Conservation (phyloP, 1,284 basidiomycete genomes). For the Malassezia yamatoensis region DNA sequence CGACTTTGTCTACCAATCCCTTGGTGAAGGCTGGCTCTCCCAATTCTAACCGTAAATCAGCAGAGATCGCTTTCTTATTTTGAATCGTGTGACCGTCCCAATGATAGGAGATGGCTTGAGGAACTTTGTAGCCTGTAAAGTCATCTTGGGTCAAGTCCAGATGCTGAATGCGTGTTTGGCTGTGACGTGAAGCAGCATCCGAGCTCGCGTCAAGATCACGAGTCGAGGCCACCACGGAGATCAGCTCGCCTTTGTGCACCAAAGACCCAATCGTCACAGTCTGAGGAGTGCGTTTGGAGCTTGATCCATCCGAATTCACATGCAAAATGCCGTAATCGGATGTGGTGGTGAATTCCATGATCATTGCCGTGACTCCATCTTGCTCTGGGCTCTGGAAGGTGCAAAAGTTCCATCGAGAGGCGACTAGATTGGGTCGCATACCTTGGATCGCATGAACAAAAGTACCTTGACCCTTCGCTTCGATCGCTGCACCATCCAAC, state of each 20-base stretch:
- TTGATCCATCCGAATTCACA: neutral
- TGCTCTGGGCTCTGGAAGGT: conserved; percentile 59
- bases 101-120: conserved; percentile 61
- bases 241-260: conserved; percentile 67
- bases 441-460: conserved; percentile 95
- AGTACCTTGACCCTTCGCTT: conserved; percentile 71
- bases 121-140: conserved; percentile 70
- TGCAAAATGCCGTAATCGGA: conserved; percentile 29
- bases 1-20: conserved; percentile 90
- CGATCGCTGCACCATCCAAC: conserved; percentile 58
- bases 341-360: conserved; percentile 89
- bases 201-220: conserved; percentile 40
- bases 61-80: conserved; percentile 18
- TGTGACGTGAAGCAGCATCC: conserved; percentile 53
- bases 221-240: conserved; percentile 55
- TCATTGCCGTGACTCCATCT: conserved; percentile 64
- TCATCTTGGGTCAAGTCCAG: conserved; percentile 57
- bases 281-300: conserved; percentile 20
- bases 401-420: conserved; percentile 88
- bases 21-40: conserved; percentile 48
- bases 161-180: conserved; percentile 62
- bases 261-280: conserved; percentile 71
- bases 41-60: conserved; percentile 20
- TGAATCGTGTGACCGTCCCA: conserved; percentile 65
- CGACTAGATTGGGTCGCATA: conserved; percentile 90